Base-by-base conservation (phyloP, 805 yeast genomes). In the Kodamaea neixiangensis region DNA sequence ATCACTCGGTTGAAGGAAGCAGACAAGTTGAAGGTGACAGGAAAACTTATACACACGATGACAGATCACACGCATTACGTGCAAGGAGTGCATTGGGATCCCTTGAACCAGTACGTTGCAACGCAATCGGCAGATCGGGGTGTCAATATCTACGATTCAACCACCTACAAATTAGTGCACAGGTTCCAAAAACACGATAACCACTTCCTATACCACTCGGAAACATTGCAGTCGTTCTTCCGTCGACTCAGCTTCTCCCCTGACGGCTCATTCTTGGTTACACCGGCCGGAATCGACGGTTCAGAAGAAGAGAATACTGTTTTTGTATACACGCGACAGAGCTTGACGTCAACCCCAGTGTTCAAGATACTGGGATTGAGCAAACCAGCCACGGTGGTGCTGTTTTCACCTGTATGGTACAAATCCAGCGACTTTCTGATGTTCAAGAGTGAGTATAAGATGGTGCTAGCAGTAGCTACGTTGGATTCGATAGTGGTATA, bases 51-150 rank as follows among this genome's bases (percentile, higher is more conserved):
- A 0, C 66, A 74, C 21, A 86, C 82, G 57, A 73, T 85, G 53
- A 81, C 81, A 5, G 89, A 87, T 51, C 98, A 94, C 67, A 73
- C 75, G 44, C 97, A 92, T 66, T 93, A 89, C 59, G 96, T 94
- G 2, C 99, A 94, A 68, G 99, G 99, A 2, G 93, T 94, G 4
- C 76, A 87, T 0, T 94, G 98, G 98, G 99, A 94, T 65, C 99
- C 99, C 6, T 64, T 73, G 48, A 83, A 86, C 55, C 82, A 86
- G 64, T 89, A 68, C 57, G 67, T 94, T 4, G 89, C 92, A 0
- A 87, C 97, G 5, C 97, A 92, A 65, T 83, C 94, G 20, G 96
- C 97, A 10, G 99, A 94, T 68, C 72, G 97, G 53, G 77, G 89
- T 1, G 85, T 93, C 10, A 84, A 83, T 55, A 72, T 94, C n/a